phyloP scores from a whole-genome alignment of 2,329 filamentous ascomycete species.

The Venturia effusa region DNA sequence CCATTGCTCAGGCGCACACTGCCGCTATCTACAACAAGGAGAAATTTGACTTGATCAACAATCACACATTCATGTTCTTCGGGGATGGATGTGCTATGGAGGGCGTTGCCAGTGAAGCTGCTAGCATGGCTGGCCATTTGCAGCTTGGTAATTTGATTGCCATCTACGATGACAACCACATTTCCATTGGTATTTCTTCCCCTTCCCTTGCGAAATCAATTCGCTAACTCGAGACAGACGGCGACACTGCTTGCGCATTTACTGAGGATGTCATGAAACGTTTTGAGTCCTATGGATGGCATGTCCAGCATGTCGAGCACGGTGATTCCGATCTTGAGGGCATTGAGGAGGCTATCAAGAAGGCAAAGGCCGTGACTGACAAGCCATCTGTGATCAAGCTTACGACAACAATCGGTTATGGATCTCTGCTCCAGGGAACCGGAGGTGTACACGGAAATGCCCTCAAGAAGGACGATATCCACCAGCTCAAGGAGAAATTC shows the following conservation, averaged over 20 bases:
- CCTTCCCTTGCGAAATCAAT: slow-evolving; percentile 10
- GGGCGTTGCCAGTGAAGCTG: slow-evolving; percentile 89
- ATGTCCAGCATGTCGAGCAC: slow-evolving; percentile 71
- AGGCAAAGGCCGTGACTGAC: slow-evolving; percentile 78
- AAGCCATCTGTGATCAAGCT: slow-evolving; percentile 97
- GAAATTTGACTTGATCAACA: slow-evolving; percentile 80
- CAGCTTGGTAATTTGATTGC: slow-evolving; percentile 95
- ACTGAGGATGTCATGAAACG: slow-evolving; percentile 93
- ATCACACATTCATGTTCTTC: slow-evolving; percentile 95
- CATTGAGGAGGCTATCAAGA: slow-evolving; percentile 81
- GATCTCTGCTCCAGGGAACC: slow-evolving; percentile 86
- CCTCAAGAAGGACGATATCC: slow-evolving; percentile 87
- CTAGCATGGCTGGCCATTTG: slow-evolving; percentile 85
- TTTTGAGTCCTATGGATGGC: slow-evolving; percentile 97
- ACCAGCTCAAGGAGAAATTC: slow-evolving; percentile 88
- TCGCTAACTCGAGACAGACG: slow-evolving; percentile 44
- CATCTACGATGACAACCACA: slow-evolving; percentile 98
- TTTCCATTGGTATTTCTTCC: slow-evolving; percentile 55
- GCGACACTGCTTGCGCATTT: slow-evolving; percentile 91
- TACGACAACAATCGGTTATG: slow-evolving; percentile 93
- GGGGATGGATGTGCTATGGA: slow-evolving; percentile 99
- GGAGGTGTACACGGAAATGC: slow-evolving; percentile 93
- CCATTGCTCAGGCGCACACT: slow-evolving; percentile 89
- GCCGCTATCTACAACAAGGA: slow-evolving; percentile 94
- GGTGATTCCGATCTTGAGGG: slow-evolving; percentile 79